Conservation (phyloP, 2,329 filamentous ascomycete genomes). For the Colletotrichum caudatum region DNA sequence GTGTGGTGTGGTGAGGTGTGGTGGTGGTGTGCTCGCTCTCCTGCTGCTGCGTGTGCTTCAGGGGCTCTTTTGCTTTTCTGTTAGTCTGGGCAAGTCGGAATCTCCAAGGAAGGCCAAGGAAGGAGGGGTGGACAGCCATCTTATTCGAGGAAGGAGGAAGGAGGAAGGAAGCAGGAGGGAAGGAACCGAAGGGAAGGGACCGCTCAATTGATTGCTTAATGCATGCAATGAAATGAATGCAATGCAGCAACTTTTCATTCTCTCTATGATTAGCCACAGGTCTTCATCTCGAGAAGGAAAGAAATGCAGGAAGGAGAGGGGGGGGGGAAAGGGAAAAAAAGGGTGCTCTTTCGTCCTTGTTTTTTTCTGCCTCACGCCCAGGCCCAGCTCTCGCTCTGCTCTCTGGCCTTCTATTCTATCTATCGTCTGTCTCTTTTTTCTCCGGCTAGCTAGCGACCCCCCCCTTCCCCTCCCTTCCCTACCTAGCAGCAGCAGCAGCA, state of each 20-base stretch:
- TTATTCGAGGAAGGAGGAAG: not conserved
- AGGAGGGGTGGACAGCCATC: not conserved
- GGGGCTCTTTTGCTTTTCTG: conserved; percentile 36
- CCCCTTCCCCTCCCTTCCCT: no score
- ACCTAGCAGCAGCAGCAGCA: no score
- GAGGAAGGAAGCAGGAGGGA: no score
- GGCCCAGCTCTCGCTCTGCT: not conserved
- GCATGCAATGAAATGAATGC: not conserved
- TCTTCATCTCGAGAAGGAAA: conserved; percentile 16
- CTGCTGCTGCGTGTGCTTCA: conserved; percentile 34
- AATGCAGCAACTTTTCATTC: no score
- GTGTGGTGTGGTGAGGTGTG: no score
- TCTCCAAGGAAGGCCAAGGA: not conserved
- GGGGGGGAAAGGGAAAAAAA: not conserved
- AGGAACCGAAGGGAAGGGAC: not conserved
- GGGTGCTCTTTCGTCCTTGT: not conserved
- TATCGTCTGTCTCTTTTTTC: not conserved
- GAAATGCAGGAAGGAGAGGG: no score
- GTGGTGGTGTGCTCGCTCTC: conserved; percentile 12
- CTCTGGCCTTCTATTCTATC: not conserved
- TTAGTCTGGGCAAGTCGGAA: conserved; percentile 24
- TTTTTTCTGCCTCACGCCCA: not conserved
- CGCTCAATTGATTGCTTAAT: not conserved
- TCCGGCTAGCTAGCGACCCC: not conserved
- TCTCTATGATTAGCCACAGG: no score